Evolutionary conservation across 345 rosid genomes (phyloP), one percentile per base, ranked within the genome.

Genomic region (Raphanus raphanistrum): DNA sequence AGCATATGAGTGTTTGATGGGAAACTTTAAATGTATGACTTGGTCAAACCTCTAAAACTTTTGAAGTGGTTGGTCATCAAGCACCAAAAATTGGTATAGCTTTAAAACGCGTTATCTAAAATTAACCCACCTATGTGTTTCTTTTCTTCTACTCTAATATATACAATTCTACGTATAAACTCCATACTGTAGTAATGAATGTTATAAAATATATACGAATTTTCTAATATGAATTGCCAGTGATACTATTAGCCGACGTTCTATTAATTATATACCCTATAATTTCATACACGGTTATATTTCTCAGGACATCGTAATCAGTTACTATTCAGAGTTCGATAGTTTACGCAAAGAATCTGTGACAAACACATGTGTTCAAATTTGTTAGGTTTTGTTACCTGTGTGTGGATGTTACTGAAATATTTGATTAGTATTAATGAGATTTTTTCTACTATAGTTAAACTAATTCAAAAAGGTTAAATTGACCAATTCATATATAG

Each of bases 91-190:
- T 26, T 31, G 17, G 52, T 15, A 68, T 16, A 45, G 73, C 68
- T 60, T 45, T 55, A 25, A 48, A 71, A 77, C 72, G 81, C 81
- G 72, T 78, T 77, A n/a, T 71, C 76, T 64, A n/a, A 64, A 25
- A 50, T 50, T 16, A 63, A 52, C 1, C 55, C 75, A 13, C 70
- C 54, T 62, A n/a, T 62, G 63, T 70, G 31, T 62, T 52, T 62
- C 1, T 52, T 10, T 33, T 36, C 5, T 36, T 64, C 52, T 17
- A 17, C 45, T 26, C 27, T 17, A 38, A 29, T 25, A 57, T 10
- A 17, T 66, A 66, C 65, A 8, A 5, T 55, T 55, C 45, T 57
- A 16, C 8, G 31, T 21, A 52, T 61, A 29, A 61, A 61, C 17
- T 61, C 21, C 36, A 35, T 9, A 2, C 1, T 48, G 55, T 2